Conservation (phyloP, 2,329 filamentous ascomycete genomes). For the Colletotrichum spaethianum region DNA sequence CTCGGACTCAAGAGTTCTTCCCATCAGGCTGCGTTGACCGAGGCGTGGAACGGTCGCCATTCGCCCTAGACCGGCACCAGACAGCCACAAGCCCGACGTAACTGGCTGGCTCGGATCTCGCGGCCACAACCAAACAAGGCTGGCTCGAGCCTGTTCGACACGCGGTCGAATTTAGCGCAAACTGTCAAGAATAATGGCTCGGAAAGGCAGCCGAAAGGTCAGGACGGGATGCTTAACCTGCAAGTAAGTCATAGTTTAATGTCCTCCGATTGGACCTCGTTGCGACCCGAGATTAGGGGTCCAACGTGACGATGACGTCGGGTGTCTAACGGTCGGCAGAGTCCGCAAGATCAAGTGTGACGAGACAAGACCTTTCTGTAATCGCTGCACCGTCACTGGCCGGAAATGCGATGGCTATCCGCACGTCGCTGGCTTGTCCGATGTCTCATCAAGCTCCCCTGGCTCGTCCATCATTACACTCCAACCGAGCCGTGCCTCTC, state of each 20-base stretch:
- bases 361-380: slow-evolving; percentile 67
- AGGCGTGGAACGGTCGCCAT: background rate
- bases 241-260: slow-evolving; percentile 57
- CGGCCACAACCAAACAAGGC: background rate
- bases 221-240: slow-evolving; percentile 68
- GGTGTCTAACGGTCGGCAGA: slow-evolving; percentile 48
- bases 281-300: background rate
- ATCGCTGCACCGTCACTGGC: slow-evolving; percentile 68
- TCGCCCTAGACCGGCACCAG: slow-evolving; percentile 4
- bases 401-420: slow-evolving; percentile 70
- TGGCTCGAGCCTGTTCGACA: slow-evolving; percentile 11
- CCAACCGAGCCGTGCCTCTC: slow-evolving; percentile 31
- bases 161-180: background rate
- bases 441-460: slow-evolving; percentile 31
- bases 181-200: slow-evolving; percentile 43
- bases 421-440: slow-evolving; percentile 41
- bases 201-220: slow-evolving; percentile 62
- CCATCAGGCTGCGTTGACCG: slow-evolving; percentile 19
- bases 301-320: background rate
- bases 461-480: slow-evolving; percentile 37
- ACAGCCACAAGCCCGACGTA: background rate
- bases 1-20: slow-evolving; percentile 16
- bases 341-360: slow-evolving; percentile 71
- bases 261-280: background rate
- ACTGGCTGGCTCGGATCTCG: slow-evolving; percentile 16